Percentiles rank a stretch among this genome's conserved stretches.
Conservation (phyloP, 768 basidiomycete species). For the Suillus subalutaceus region DNA sequence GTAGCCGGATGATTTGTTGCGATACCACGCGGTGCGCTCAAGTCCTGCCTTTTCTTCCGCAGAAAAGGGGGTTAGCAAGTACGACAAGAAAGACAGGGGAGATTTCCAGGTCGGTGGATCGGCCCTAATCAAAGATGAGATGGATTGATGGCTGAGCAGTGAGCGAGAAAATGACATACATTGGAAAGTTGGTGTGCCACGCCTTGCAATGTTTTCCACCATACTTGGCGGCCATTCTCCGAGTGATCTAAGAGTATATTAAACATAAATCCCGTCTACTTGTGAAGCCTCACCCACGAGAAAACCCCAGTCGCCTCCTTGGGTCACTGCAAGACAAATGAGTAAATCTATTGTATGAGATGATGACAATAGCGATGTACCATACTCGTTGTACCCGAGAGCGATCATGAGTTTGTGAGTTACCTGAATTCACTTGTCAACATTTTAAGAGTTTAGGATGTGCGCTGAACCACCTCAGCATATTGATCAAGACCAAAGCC, state of each 20-base stretch:
- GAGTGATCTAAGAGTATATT: conserved; percentile 35
- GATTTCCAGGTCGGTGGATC: conserved; percentile 25
- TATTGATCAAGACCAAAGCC: conserved; percentile 55
- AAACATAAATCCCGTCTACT: background rate
- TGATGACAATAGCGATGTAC: background rate
- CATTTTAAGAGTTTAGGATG: conserved; percentile 6
- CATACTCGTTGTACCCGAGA: conserved; percentile 33
- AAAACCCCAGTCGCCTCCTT: conserved; percentile 53
- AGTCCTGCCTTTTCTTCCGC: conserved; percentile 39
- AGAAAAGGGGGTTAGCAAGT: conserved; percentile 31
- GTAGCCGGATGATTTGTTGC: conserved; percentile 40
- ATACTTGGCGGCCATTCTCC: conserved; percentile 35
- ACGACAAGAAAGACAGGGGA: conserved; percentile 33
- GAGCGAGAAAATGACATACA: conserved; percentile 33
- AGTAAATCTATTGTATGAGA: background rate
- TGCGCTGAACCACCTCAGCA: conserved; percentile 46
- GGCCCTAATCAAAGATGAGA: background rate
- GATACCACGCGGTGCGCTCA: conserved; percentile 33
- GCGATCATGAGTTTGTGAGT: conserved; percentile 52
- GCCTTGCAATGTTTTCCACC: conserved; percentile 49
- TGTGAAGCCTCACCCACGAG: conserved; percentile 27
- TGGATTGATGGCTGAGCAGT: conserved; percentile 24
- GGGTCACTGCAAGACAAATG: conserved; percentile 37
- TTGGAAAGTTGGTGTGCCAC: conserved; percentile 52
- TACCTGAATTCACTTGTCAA: conserved; percentile 31